Conservation (phyloP, 2,329 filamentous ascomycete genomes). For the Diaporthe capsici region DNA sequence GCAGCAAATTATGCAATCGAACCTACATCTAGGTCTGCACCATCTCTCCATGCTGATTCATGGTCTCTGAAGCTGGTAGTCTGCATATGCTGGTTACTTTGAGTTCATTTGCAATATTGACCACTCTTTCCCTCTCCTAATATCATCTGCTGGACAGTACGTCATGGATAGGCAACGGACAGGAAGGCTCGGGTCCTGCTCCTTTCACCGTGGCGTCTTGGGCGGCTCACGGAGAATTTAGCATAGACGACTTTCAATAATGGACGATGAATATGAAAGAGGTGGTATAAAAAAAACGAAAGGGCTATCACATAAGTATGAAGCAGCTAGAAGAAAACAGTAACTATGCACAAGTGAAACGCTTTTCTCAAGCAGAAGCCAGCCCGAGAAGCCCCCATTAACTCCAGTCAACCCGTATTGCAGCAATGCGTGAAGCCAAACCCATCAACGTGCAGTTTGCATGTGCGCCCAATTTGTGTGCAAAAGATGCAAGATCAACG, state of each 20-base stretch:
- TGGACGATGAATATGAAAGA: no score
- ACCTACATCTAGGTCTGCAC: no score
- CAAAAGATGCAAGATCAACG: neutral
- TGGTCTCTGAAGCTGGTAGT: no score
- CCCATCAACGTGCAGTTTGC: neutral
- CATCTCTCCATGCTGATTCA: no score
- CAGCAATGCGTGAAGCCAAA: neutral
- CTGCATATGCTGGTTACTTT: neutral
- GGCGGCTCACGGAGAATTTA: neutral
- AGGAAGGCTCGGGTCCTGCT: no score
- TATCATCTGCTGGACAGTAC: neutral
- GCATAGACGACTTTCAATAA: neutral
- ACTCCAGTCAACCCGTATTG: neutral
- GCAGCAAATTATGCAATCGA: neutral
- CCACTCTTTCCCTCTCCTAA: neutral
- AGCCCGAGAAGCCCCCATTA: neutral
- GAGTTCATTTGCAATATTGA: neutral
- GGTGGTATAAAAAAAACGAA: neutral
- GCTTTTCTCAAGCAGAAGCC: conserved; percentile 12
- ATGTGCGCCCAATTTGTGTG: conserved; percentile 1
- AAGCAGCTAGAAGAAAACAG: neutral
- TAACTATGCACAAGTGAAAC: neutral
- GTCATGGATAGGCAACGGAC: neutral
- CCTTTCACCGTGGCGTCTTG: no score
- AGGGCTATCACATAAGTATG: neutral